Conservation (phyloP, 129 eudicot species). For the Centaurea solstitialis region DNA sequence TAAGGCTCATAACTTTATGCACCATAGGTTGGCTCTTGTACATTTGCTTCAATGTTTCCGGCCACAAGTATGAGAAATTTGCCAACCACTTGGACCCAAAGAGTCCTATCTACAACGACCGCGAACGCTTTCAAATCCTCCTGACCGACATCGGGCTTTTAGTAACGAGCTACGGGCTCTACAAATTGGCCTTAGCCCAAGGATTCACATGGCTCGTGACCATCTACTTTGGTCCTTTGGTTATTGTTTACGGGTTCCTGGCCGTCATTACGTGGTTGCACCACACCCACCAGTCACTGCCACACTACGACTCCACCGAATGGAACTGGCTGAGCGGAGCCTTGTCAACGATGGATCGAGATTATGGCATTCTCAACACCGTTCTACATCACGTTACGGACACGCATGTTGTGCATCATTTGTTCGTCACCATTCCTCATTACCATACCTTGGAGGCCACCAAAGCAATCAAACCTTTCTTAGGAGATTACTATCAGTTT, state of each 20-base stretch:
- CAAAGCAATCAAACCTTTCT: conserved; percentile 37
- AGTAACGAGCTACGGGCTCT: conserved; percentile 17
- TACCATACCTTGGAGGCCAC: conserved; percentile 52
- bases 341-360: conserved; percentile 38
- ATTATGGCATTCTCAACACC: conserved; percentile 42
- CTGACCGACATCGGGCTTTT: conserved; percentile 35
- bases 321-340: conserved; percentile 53
- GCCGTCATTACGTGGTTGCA: conserved; percentile 43
- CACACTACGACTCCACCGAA: conserved; percentile 44
- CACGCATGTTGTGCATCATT: conserved; percentile 45
- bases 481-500: conserved; percentile 42
- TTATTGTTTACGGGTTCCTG: conserved; percentile 39
- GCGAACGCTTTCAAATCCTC: conserved; percentile 41
- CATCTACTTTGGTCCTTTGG: conserved; percentile 39
- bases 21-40: conserved; percentile 48
- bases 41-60: conserved; percentile 41
- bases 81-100: conserved; percentile 49
- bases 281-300: conserved; percentile 45
- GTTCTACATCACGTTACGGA: conserved; percentile 47
- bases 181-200: conserved; percentile 29
- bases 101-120: conserved; percentile 40
- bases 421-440: conserved; percentile 47
- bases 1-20: conserved; percentile 20
- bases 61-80: conserved; percentile 33
- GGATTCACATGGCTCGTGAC: conserved; percentile 38